A percentile compares a stretch with the other conserved stretches of the same genome.
Conservation (phyloP, 2,329 filamentous ascomycete genomes). For the Coleophoma cylindrospora region DNA sequence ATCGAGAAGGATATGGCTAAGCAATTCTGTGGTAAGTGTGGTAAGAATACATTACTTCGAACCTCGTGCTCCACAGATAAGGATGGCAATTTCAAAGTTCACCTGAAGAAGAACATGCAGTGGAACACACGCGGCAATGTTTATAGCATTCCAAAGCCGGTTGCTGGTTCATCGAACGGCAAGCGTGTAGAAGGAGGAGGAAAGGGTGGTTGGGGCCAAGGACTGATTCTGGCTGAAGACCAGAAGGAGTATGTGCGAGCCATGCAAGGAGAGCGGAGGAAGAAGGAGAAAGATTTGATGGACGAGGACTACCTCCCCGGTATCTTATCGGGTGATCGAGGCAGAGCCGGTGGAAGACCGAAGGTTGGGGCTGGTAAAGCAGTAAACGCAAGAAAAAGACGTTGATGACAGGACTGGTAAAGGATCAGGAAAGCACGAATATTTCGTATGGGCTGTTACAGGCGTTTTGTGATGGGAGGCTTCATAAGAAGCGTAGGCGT, state of each 20-base stretch:
- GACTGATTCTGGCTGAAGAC: conserved; percentile 84
- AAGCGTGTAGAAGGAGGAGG: conserved; percentile 66
- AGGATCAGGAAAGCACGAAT: neutral
- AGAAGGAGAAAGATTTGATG: conserved; percentile 79
- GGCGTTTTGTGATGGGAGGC: conserved; percentile 9
- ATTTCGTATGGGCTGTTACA: neutral
- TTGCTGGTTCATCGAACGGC: conserved; percentile 74
- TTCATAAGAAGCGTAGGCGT: conserved; percentile 5
- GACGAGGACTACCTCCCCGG: conserved; percentile 88
- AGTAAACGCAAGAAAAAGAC: conserved; percentile 73
- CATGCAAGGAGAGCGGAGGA: conserved; percentile 57
- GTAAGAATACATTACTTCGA: conserved; percentile 79
- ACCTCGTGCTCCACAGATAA: conserved; percentile 81
- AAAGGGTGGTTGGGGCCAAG: conserved; percentile 79
- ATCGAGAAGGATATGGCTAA: conserved; percentile 77
- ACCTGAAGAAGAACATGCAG: conserved; percentile 92
- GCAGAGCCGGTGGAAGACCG: conserved; percentile 58
- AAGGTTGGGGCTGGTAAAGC: conserved; percentile 81
- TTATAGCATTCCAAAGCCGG: conserved; percentile 88
- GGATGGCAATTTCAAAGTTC: conserved; percentile 75
- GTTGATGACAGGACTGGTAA: conserved; percentile 23
- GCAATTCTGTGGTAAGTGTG: conserved; percentile 91
- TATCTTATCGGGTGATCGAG: conserved; percentile 76
- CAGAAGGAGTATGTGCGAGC: conserved; percentile 85
- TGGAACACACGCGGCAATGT: conserved; percentile 92